Percentiles rank a stretch among this genome's conserved stretches.
These are phyloP conservation scores for Metschnikowia koreensis DNA, from an alignment of 805 yeast genomes.

Conservation along the genomic window DNA sequence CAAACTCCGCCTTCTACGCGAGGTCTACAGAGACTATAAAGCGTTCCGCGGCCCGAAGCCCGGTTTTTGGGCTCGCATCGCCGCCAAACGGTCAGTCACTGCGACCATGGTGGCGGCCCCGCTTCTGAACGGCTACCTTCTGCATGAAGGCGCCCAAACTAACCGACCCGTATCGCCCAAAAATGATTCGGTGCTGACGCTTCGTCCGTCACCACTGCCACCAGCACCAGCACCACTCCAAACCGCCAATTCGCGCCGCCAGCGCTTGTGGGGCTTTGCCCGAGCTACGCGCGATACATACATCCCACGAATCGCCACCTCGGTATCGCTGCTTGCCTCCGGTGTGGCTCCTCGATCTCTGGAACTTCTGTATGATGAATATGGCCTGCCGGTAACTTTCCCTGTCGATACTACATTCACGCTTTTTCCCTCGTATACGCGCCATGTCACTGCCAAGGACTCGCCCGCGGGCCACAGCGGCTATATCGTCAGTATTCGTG, in stretches of 20 bases:
- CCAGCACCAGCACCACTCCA: slow-evolving; percentile 7
- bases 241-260: slow-evolving; percentile 34
- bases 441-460: slow-evolving; percentile 19
- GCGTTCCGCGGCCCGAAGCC: slow-evolving; percentile 22
- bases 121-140: too few species aligned
- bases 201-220: not conserved
- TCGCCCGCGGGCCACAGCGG: slow-evolving; percentile 22
- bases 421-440: slow-evolving; percentile 42
- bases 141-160: too few species aligned
- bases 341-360: slow-evolving; percentile 37
- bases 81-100: slow-evolving; percentile 17
- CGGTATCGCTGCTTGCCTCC: slow-evolving; percentile 47
- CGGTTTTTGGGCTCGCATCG: slow-evolving; percentile 17
- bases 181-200: too few species aligned
- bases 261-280: slow-evolving; percentile 49
- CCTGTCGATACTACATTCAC: slow-evolving; percentile 62
- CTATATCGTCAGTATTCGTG: slow-evolving; percentile 63
- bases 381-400: slow-evolving; percentile 24
- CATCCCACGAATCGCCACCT: slow-evolving; percentile 50
- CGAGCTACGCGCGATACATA: slow-evolving; percentile 56
- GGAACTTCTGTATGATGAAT: slow-evolving; percentile 18
- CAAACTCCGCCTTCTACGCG: slow-evolving; percentile 26
- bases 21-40: slow-evolving; percentile 34
- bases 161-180: too few species aligned
- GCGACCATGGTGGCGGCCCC: not conserved